phyloP scores from a whole-genome alignment of 257 asterid species.

The Rhazya stricta region DNA sequence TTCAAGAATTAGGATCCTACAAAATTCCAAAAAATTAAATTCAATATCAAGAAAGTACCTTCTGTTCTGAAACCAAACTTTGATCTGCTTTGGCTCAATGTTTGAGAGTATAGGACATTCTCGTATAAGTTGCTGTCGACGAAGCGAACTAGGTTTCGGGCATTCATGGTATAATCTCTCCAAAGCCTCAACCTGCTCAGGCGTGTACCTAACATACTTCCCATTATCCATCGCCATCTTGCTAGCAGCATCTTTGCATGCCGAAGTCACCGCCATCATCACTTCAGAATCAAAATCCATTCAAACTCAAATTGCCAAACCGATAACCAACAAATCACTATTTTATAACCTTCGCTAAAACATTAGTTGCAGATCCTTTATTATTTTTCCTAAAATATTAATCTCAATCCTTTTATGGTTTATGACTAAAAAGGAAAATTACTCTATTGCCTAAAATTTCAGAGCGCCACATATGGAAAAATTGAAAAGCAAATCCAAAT shows the following conservation, averaged over 20 bases:
- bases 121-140: conserved; percentile 86
- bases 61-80: conserved; percentile 98
- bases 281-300: conserved; percentile 33
- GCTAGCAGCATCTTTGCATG: conserved; percentile 51
- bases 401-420: too few relatives aligned
- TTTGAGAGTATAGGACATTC: conserved; percentile 85
- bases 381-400: not conserved
- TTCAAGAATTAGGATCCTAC: not conserved
- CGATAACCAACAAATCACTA: not conserved
- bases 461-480: not conserved
- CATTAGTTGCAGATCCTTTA: not conserved
- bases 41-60: conserved; percentile 35
- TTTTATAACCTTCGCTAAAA: not conserved
- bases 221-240: conserved; percentile 76
- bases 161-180: conserved; percentile 92
- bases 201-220: conserved; percentile 94
- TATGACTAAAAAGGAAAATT: not conserved
- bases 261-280: conserved; percentile 85
- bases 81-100: conserved; percentile 98
- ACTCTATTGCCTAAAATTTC: not conserved
- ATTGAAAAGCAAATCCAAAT: not conserved
- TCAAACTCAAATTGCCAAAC: conserved; percentile 14
- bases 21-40: conserved; percentile 2
- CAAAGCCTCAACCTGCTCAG: conserved; percentile 95
- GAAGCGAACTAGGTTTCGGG: conserved; percentile 92